Base-by-base conservation (phyloP, 2,329 filamentous ascomycete genomes). In the Penicillium sp. region DNA sequence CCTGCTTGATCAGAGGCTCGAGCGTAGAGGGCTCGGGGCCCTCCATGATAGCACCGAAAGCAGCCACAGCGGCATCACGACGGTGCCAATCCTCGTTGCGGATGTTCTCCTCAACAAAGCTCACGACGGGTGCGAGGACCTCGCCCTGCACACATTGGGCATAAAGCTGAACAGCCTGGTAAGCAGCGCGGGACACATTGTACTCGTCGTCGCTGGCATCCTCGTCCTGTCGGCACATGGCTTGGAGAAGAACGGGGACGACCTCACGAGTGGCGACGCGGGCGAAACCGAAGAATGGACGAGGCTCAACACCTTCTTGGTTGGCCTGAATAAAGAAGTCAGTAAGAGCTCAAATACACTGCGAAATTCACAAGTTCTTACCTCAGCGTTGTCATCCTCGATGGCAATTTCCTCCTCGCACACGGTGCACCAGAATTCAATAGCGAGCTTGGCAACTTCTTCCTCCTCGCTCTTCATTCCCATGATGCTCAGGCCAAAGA, bases 361-460 rank as follows among this genome's bases (percentile, higher is more conserved):
- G 14, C 5, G 10, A 16, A 39, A 36, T 58, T 47, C 58, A 43
- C 11, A 39, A 22, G 46, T 31, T 74, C 78, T 64, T 78, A 89
- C 86, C 76, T 90, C 86, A 62, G 86, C 83, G 74, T 99, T 99
- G 76, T 99, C 94, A 70, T 99, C 94, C 71, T 99, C 94, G 68
- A 99, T 97, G 61, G 89, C 89, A 67, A 97, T 93, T 76, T 99
- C 94, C 78, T 99, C 94, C 75, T 99, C 94, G 75, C 94, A 99
- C 46, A 99, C 94, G n/a, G 94, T 97, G 81, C 93, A 97, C 94
- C 94, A 99, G 80, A 99, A 99, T 74, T 99, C 94, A 63, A 99
- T 92, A 36, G 94, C 94, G 53, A 99, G 83, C 83, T 99, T 99
- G 59, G 94, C 90, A 50, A 99, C 94, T 72, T 99, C 94, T 76